phyloP scores from a whole-genome alignment of 2,329 filamentous ascomycete species.

The Aspergillus sojae region DNA sequence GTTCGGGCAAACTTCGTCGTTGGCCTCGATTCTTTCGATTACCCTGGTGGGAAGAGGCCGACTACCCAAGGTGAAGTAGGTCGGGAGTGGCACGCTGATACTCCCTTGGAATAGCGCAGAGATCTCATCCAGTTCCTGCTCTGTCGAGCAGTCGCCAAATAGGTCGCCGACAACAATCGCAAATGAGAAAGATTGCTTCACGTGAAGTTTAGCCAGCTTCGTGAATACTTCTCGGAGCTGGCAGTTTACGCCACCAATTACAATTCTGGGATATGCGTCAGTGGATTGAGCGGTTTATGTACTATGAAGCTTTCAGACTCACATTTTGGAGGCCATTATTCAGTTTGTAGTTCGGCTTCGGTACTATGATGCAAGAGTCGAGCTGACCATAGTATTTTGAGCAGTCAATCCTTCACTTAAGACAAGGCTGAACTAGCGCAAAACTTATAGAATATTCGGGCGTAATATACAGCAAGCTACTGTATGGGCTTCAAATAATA shows the following conservation, averaged over 20 bases:
- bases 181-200: constrained; percentile 86
- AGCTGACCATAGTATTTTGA: constrained; percentile 7
- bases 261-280: constrained; percentile 53
- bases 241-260: constrained; percentile 81
- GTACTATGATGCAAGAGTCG: constrained; percentile 16
- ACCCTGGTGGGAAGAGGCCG: constrained; percentile 71
- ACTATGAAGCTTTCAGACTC: constrained; percentile 25
- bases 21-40: constrained; percentile 71
- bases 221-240: constrained; percentile 73
- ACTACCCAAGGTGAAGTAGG: constrained; percentile 85
- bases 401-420: not conserved
- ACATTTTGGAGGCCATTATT: constrained; percentile 62
- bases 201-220: constrained; percentile 78
- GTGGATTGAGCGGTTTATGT: not conserved
- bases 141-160: constrained; percentile 60
- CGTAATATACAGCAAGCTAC: not conserved
- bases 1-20: constrained; percentile 81
- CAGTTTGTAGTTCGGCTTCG: constrained; percentile 8
- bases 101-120: constrained; percentile 70
- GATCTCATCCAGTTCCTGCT: constrained; percentile 61
- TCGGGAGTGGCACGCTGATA: constrained; percentile 75
- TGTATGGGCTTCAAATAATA: not conserved
- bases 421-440: not conserved
- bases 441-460: not conserved
- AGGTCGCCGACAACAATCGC: constrained; percentile 83